Evolutionary conservation across 2,329 filamentous ascomycete species (phyloP).

Genomic region (Fusarium nisikadoi): DNA sequence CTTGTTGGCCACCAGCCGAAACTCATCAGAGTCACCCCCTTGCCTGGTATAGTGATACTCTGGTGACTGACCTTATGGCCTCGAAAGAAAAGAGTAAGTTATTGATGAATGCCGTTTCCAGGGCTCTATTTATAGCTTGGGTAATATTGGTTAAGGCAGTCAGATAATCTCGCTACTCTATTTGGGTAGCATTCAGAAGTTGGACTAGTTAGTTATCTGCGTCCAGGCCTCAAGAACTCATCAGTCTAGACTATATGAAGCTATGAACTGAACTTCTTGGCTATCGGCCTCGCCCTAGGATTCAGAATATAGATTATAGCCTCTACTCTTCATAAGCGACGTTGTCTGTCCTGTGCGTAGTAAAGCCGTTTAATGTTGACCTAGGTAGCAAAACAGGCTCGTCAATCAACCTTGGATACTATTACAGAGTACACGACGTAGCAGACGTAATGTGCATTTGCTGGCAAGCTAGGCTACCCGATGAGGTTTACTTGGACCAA

Average conservation of each 20-base stretch:
- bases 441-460: background rate
- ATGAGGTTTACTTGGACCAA: background rate
- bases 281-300: constrained; percentile 7
- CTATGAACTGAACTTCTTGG: constrained; percentile 1
- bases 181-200: background rate
- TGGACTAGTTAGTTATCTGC: background rate
- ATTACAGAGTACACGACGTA: background rate
- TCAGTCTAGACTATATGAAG: background rate
- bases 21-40: background rate
- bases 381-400: constrained; percentile 3
- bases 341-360: background rate
- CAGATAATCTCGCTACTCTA: constrained; percentile 3
- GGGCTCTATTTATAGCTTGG: constrained; percentile 1
- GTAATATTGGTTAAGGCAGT: background rate
- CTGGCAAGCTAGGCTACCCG: background rate
- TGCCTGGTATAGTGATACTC: background rate
- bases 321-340: constrained; percentile 5
- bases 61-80: background rate
- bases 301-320: background rate
- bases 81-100: background rate
- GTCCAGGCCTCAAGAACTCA: background rate
- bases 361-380: background rate
- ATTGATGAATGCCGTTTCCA: background rate
- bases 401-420: background rate
- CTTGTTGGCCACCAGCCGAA: background rate